phyloP scores from a whole-genome alignment of 2,329 filamentous ascomycete genomes.

The Sporothrix brunneoviolacea region DNA sequence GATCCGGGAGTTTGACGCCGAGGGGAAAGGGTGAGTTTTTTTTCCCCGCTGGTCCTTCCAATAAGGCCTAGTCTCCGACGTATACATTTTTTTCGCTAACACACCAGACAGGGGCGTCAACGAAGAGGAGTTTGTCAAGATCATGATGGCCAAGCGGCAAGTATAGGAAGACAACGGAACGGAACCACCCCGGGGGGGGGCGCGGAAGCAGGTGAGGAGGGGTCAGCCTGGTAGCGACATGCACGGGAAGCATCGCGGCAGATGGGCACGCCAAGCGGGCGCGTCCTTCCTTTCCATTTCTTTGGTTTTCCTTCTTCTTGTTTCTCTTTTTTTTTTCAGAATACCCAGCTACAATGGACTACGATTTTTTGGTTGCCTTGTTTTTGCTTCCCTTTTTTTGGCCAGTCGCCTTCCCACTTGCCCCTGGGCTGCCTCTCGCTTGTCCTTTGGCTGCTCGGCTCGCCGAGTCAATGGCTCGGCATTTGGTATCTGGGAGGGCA shows the following conservation, averaged over 20 bases:
- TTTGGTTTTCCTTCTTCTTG: neutral
- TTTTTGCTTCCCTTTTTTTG: neutral
- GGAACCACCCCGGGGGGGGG: too few relatives aligned
- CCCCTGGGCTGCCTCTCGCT: neutral
- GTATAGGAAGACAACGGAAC: conserved; percentile 4
- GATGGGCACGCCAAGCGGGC: too few relatives aligned
- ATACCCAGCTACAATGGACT: conserved; percentile 13
- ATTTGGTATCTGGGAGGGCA: too few relatives aligned
- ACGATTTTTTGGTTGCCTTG: neutral
- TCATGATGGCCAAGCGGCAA: conserved; percentile 41
- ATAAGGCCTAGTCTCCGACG: too few relatives aligned
- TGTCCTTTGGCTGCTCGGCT: too few relatives aligned
- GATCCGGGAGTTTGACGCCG: conserved; percentile 97
- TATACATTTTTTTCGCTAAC: neutral
- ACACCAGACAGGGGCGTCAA: conserved; percentile 45
- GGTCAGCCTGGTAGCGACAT: too few relatives aligned
- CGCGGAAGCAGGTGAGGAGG: neutral
- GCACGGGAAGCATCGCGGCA: neutral
- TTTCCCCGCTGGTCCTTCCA: neutral
- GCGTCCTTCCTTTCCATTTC: neutral
- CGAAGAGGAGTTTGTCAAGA: conserved; percentile 62
- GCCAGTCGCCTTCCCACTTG: neutral
- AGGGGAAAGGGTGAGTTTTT: conserved; percentile 62
- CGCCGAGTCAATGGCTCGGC: too few relatives aligned
- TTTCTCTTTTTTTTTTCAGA: neutral